Percentiles rank a stretch among this genome's conserved stretches.
These are phyloP conservation scores for Trichosporon ovoides DNA, from an alignment of 1,284 basidiomycete species.

Conservation along the genomic window DNA sequence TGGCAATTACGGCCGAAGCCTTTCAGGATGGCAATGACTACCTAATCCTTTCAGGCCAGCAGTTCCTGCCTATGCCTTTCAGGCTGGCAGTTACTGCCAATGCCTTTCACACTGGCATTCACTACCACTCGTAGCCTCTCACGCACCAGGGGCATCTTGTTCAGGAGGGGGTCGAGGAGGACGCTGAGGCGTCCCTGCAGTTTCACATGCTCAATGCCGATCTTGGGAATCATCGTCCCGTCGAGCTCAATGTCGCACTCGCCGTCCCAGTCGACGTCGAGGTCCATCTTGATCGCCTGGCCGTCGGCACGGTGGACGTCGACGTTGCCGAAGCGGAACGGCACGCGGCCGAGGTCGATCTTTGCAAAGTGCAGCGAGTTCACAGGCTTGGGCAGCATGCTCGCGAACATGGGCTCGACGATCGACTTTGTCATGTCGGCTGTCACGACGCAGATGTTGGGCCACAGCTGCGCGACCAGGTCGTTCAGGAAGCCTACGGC, in stretches of 20 bases:
- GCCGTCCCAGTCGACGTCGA: constrained; percentile 19
- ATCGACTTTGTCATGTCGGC: constrained; percentile 17
- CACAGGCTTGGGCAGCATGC: constrained; percentile 13
- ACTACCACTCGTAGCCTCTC: not conserved
- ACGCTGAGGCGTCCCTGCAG: constrained; percentile 13
- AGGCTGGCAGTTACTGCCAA: too few species aligned
- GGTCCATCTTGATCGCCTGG: constrained; percentile 15
- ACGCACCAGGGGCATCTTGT: constrained; percentile 15
- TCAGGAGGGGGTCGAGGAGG: constrained; percentile 12
- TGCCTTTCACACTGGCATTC: too few species aligned
- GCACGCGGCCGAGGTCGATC: constrained; percentile 6
- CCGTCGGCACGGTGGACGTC: constrained; percentile 13
- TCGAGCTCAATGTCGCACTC: constrained; percentile 19
- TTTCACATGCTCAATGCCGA: constrained; percentile 16
- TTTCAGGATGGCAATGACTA: too few species aligned
- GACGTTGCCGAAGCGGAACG: constrained; percentile 14
- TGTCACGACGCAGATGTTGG: constrained; percentile 15
- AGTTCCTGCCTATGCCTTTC: too few species aligned
- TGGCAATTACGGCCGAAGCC: too few species aligned
- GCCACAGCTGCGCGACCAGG: constrained; percentile 17
- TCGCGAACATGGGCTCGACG: constrained; percentile 19
- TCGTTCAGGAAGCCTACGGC: constrained; percentile 16
- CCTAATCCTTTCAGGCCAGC: too few species aligned
- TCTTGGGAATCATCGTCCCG: constrained; percentile 13
- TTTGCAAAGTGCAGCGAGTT: constrained; percentile 19